These are phyloP conservation scores for Nakaseomyces uthaithaninus DNA, from an alignment of 1,139 yeast genomes.

Conservation along the genomic window DNA sequence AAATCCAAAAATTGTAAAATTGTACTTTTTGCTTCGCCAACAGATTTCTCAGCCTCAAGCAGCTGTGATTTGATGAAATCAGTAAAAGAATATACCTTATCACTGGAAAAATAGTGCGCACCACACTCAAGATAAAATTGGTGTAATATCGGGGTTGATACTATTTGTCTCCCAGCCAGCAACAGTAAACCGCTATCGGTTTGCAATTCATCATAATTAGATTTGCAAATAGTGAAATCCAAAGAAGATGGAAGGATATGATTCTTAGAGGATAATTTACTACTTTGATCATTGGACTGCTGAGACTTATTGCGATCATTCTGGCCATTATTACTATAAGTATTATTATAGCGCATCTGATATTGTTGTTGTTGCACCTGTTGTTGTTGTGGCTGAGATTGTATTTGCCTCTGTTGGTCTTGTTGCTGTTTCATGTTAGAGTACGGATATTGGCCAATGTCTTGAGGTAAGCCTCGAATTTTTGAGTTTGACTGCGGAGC, in stretches of 20 bases:
- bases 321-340: not conserved
- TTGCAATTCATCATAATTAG: slow-evolving; percentile 8
- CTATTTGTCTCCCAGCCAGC: slow-evolving; percentile 19
- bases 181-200: slow-evolving; percentile 23
- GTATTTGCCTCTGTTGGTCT: slow-evolving; percentile 9
- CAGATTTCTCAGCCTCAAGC: slow-evolving; percentile 3
- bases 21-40: not conserved
- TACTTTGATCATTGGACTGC: not conserved
- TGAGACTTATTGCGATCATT: not conserved
- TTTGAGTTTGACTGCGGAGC: slow-evolving; percentile 5
- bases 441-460: slow-evolving; percentile 1
- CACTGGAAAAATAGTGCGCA: slow-evolving; percentile 26
- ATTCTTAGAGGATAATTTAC: not conserved
- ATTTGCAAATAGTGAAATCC: slow-evolving; percentile 4
- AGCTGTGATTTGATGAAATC: slow-evolving; percentile 19
- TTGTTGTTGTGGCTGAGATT: slow-evolving; percentile 9
- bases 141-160: slow-evolving; percentile 23
- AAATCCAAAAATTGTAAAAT: slow-evolving; percentile 18
- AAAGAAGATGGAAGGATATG: slow-evolving; percentile 1
- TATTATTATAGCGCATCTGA: slow-evolving; percentile 2
- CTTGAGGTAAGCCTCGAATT: not conserved
- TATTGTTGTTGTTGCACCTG: slow-evolving; percentile 10
- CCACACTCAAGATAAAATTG: slow-evolving; percentile 26
- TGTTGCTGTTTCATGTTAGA: slow-evolving; percentile 9
- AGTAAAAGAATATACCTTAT: slow-evolving; percentile 22